Percentiles rank a stretch among this genome's conserved stretches.
phyloP scores from a whole-genome alignment of 345 rosid species.

The Eucalyptus grandis region DNA sequence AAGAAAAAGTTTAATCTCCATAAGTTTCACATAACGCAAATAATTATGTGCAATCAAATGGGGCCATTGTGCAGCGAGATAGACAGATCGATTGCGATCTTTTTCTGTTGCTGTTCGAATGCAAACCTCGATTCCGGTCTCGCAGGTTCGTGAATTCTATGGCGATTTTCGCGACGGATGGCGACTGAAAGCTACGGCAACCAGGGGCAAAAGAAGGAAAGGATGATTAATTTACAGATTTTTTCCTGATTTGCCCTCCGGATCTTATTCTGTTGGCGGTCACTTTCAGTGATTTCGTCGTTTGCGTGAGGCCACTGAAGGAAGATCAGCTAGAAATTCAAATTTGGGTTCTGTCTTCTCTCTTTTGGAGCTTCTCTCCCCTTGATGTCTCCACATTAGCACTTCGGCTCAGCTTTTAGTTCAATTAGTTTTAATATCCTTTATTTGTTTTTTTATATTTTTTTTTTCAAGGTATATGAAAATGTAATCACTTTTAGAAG shows the following conservation, averaged over 20 bases:
- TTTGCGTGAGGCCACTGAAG: not conserved
- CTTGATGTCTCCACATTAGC: not conserved
- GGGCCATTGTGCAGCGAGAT: not conserved
- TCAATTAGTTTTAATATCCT: not conserved
- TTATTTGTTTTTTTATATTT: too few relatives aligned
- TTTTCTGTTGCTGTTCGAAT: too few relatives aligned
- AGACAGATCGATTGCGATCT: not conserved
- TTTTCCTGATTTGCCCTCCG: not conserved
- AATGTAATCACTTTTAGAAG: not conserved
- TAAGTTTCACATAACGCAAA: not conserved
- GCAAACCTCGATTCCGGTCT: too few relatives aligned
- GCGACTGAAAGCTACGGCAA: too few relatives aligned
- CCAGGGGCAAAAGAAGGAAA: too few relatives aligned
- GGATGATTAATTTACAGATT: not conserved
- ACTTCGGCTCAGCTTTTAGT: not conserved
- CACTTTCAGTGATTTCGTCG: not conserved
- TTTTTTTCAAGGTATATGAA: too few relatives aligned
- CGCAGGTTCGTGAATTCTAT: too few relatives aligned
- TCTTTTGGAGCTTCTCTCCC: not conserved
- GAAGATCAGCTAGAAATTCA: not conserved
- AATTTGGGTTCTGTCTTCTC: not conserved
- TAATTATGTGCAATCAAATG: not conserved
- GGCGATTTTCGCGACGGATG: too few relatives aligned
- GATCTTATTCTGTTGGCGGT: not conserved
- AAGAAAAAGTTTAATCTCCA: not conserved